Evolutionary conservation across 805 yeast genomes (phyloP), one percentile per base, ranked within the genome.

Genomic region (Candida coquimbonensis): DNA sequence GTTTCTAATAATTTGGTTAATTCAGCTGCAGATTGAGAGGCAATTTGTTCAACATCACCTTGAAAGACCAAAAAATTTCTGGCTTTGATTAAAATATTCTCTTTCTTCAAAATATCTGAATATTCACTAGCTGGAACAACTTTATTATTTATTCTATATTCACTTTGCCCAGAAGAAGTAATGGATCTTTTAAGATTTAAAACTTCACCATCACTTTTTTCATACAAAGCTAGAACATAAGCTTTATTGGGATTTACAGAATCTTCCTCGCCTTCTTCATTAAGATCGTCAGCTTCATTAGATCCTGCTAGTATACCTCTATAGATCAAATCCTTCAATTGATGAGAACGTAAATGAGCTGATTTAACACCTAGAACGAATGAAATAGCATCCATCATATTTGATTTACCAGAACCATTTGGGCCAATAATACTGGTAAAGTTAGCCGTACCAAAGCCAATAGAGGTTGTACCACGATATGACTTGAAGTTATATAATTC

Each of bases 371-470:
- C 99, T 34, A 93, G 72, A 9, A 91, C 98, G 63, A 93, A 93
- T 19, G 96, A 83, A 39, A 93, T 84, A 33, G 99, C 97, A 62
- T 93, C 99, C 85, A 93, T 90, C 80, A 93, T 85, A 60, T 93
- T 93, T 37, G 96, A 86, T 67, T 93, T 93, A 8, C 99, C 99
- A 1, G 97, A 85, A 32, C 99, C 99, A 72, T 93, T 93, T n/a
- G 98, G 98, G 1, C 99, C 99, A 47, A 93, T 86, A 50, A 93
- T 87, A 39, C 95, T 83, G 1, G 96, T 87, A 68, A 93, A 93
- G 49, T 75, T 72, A 0, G 90, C 77, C 12, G 81, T 73, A 0
- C 96, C 96, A 64, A 93, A 85, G 3, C 93, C 95, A 21, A 91
- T 77, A 6, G 73, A 72, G 16, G 87, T 74, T 0, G 76, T 73